Conservation (phyloP, 2,329 filamentous ascomycete species). For the Epichloe typhina region DNA sequence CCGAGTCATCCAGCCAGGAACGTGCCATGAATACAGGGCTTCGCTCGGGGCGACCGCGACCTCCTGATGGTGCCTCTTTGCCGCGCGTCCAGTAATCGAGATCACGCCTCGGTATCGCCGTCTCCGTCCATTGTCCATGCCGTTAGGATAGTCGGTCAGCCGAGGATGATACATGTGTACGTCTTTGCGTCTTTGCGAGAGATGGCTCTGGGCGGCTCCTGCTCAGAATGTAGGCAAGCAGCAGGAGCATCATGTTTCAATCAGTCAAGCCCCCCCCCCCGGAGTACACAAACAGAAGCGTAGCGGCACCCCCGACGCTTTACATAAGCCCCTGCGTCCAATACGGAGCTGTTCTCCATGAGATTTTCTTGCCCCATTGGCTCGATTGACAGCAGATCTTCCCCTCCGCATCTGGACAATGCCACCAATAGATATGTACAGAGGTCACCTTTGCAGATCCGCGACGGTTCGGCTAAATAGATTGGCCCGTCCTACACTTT, state of each 20-base stretch:
- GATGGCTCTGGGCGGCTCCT: not conserved
- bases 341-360: too few relatives aligned
- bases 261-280: not conserved
- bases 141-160: not conserved
- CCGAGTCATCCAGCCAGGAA: too few relatives aligned
- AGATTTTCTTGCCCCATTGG: too few relatives aligned
- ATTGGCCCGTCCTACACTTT: too few relatives aligned
- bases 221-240: not conserved
- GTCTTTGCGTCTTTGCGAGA: too few relatives aligned
- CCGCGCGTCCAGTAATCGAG: not conserved
- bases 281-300: too few relatives aligned
- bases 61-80: not conserved
- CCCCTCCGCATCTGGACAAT: not conserved
- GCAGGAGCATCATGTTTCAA: not conserved
- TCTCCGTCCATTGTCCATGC: not conserved
- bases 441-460: not conserved
- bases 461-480: not conserved
- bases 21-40: not conserved
- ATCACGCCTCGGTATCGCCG: slow-evolving; percentile 3
- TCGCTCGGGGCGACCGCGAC: slow-evolving; percentile 5
- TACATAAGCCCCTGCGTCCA: too few relatives aligned
- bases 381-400: not conserved
- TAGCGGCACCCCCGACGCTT: not conserved
- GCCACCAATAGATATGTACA: not conserved
- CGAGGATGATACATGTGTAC: not conserved